phyloP scores from a whole-genome alignment of 148 eudicot species.

The Pharnaceum exiguum region DNA sequence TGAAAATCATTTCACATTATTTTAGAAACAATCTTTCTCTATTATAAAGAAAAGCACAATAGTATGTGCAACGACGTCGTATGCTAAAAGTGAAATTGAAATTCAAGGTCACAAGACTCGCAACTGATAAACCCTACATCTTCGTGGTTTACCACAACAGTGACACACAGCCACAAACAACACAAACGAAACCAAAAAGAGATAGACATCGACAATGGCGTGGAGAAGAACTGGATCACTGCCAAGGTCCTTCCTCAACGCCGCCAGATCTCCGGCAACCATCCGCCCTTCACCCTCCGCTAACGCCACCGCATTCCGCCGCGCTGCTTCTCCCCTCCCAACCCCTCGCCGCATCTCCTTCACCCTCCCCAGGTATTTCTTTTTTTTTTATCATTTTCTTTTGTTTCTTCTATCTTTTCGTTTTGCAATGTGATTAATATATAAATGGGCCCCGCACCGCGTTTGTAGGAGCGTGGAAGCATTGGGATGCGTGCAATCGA shows the following conservation, averaged over 20 bases:
- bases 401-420: not conserved
- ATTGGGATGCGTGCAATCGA: conserved; percentile 41
- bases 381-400: not conserved
- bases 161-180: no score
- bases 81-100: no score
- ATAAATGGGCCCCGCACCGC: not conserved
- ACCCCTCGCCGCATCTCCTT: conserved; percentile 27
- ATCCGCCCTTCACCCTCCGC: conserved; percentile 11
- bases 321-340: conserved; percentile 20
- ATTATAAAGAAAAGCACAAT: no score
- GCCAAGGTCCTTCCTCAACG: conserved; percentile 33
- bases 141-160: no score
- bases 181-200: no score
- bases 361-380: conserved; percentile 25
- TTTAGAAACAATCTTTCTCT: no score
- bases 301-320: conserved; percentile 23
- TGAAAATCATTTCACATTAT: no score
- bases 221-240: conserved; percentile 43
- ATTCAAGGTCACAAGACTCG: no score
- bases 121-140: no score
- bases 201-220: no score
- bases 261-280: conserved; percentile 26
- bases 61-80: no score
- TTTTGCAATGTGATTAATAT: not conserved
- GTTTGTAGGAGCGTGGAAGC: conserved; percentile 28